Base-by-base conservation (phyloP, 148 eudicot species). In the Agrostemma githago region DNA sequence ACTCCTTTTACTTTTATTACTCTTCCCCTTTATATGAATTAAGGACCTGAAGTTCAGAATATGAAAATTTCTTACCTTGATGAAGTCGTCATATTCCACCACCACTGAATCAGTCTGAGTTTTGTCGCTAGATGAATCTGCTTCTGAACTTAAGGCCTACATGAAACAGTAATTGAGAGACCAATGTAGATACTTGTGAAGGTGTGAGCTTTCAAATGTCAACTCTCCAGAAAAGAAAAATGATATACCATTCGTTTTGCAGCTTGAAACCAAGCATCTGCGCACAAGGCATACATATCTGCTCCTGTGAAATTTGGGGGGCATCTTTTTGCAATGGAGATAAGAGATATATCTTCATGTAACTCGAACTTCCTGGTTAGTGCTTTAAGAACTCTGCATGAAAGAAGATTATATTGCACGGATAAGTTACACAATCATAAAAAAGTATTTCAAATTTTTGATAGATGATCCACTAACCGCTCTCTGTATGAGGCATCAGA, bases 221-320 rank as follows among this genome's bases (percentile, higher is more conserved):
- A 48, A 16, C 54, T n/a, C 34, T 26, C 34, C 34, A 19, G 12
- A 67, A 46, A 38, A 74, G 66, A 34, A 61, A 41, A 38, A 46
- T 3, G 8, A 40, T 9, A 20, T 77, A 95, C 98, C 92, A 87
- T 86, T 73, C 92, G 88, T 83, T 90, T 95, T 62, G 98, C 98
- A 85, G 98, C 96, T 75, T 85, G 84, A 78, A 95, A 95, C 98
- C 98, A 95, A 74, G 97, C 97, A 79, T 95, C 98, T 34, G 98
- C 97, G 80, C 98, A 95, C 85, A 95, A 79, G 64, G 98, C 98
- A 85, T 95, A 95, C 92, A 95, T 88, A 82, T 95, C 98, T 38
- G 98, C 98, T 65, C 98, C 98, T 63, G 98, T 95, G 74, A 95
- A 95, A 81, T 87, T 95, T 17, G 93, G 85, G 62, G 98, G 96